Evolutionary conservation across 192 early-diverging fungal genomes (phyloP).

Genomic region (Helicostylum pulchrum): DNA sequence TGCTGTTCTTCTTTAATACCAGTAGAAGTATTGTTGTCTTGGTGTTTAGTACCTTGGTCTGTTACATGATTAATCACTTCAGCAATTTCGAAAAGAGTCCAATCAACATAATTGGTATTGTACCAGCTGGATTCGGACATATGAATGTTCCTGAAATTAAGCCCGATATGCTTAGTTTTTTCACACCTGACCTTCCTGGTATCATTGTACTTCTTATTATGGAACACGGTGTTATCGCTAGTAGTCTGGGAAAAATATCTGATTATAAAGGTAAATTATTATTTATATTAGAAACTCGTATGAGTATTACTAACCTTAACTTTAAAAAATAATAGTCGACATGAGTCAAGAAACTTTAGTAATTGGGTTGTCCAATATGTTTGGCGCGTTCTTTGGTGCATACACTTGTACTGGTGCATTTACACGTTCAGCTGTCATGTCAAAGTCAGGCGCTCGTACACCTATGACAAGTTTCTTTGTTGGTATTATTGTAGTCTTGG

Average conservation of each 20-base stretch:
- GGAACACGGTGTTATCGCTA: conserved; percentile 89
- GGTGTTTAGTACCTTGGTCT: conserved; percentile 69
- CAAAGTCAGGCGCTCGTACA: conserved; percentile 80
- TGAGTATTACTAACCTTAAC: no score
- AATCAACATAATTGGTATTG: conserved; percentile 62
- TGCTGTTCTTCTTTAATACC: conserved; percentile 65
- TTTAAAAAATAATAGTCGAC: conserved; percentile 26
- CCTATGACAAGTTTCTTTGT: conserved; percentile 80
- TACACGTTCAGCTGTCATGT: conserved; percentile 89
- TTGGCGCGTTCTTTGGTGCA: conserved; percentile 83
- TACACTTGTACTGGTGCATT: conserved; percentile 93
- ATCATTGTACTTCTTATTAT: conserved; percentile 76
- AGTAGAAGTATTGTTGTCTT: conserved; percentile 75
- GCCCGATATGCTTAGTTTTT: conserved; percentile 44
- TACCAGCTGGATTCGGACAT: conserved; percentile 72
- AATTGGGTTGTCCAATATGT: conserved; percentile 82
- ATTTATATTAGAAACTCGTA: background rate
- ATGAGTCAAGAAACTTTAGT: conserved; percentile 89
- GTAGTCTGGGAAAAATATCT: conserved; percentile 81
- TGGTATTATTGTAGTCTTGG: conserved; percentile 74
- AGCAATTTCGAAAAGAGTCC: conserved; percentile 42
- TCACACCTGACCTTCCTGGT: conserved; percentile 55
- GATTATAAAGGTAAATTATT: conserved; percentile 70
- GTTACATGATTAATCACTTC: conserved; percentile 53
- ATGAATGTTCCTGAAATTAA: conserved; percentile 56